Percentiles rank a stretch among this genome's conserved stretches.
Conservation (phyloP, 306 rosid species). For the Hylodesmum podocarpum region DNA sequence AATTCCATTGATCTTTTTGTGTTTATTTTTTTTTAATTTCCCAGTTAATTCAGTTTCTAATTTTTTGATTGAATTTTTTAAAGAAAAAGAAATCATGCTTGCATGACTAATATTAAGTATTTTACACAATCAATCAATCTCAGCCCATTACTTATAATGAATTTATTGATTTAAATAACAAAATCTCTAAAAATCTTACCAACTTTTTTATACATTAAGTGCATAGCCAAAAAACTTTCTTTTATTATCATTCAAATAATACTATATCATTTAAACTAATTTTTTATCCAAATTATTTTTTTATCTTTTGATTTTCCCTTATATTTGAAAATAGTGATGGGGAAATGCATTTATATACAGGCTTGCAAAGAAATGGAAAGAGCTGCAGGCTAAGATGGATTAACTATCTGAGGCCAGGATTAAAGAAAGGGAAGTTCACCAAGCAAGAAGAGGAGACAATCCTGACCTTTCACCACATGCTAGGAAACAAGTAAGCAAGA, state of each 20-base stretch:
- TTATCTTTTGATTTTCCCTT: background rate
- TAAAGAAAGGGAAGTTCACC: constrained; percentile 75
- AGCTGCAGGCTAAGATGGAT: constrained; percentile 98
- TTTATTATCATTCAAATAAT: background rate
- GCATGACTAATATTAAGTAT: too few relatives aligned
- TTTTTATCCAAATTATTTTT: background rate
- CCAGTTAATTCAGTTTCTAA: background rate
- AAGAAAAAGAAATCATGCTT: too few relatives aligned
- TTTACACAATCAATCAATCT: too few relatives aligned
- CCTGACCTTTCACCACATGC: constrained; percentile 67
- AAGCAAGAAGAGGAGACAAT: constrained; percentile 84
- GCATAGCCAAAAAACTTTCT: too few relatives aligned
- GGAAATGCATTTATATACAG: constrained; percentile 41
- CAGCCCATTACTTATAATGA: too few relatives aligned
- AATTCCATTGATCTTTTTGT: background rate
- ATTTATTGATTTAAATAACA: too few relatives aligned
- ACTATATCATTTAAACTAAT: background rate
- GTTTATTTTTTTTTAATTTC: background rate
- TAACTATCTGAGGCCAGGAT: constrained; percentile 88
- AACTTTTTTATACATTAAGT: too few relatives aligned
- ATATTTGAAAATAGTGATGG: background rate
- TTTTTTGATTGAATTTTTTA: background rate
- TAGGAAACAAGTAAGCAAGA: constrained; percentile 80
- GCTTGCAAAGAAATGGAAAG: constrained; percentile 91
- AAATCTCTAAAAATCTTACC: too few relatives aligned